phyloP scores from a whole-genome alignment of 495 filamentous ascomycete genomes.

The Lasiosphaeris hirsuta region DNA sequence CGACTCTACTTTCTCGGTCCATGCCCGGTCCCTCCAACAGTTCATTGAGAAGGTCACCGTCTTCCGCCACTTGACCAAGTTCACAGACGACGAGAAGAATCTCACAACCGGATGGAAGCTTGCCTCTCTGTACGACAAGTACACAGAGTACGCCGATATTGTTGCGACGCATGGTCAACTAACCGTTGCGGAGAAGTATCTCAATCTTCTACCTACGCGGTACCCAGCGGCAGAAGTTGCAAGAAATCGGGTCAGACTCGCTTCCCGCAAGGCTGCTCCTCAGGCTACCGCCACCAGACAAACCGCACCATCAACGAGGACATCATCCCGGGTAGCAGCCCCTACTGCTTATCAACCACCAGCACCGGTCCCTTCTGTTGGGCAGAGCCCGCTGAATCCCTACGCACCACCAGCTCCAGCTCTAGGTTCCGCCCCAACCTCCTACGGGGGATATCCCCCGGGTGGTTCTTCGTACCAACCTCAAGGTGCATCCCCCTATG shows the following conservation, averaged over 20 bases:
- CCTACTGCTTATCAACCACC: constrained; percentile 39
- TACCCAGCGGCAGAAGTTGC: constrained; percentile 89
- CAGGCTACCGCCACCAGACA: constrained; percentile 27
- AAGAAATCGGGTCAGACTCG: constrained; percentile 79
- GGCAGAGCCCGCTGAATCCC: constrained; percentile 34
- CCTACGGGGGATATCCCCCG: constrained; percentile 45
- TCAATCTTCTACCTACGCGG: constrained; percentile 78
- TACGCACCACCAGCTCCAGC: constrained; percentile 32
- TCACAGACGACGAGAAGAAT: constrained; percentile 70
- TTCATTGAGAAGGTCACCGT: constrained; percentile 98
- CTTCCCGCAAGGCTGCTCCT: constrained; percentile 63
- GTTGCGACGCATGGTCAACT: constrained; percentile 87
- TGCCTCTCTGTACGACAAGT: constrained; percentile 83
- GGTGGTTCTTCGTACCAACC: constrained; percentile 34
- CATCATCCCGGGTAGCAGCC: constrained; percentile 30
- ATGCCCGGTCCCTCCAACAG: constrained; percentile 80
- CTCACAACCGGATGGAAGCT: constrained; percentile 84
- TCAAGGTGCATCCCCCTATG: constrained; percentile 22
- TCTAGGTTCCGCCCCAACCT: constrained; percentile 48
- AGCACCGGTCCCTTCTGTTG: constrained; percentile 30
- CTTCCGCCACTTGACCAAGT: constrained; percentile 92
- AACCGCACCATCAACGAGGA: constrained; percentile 19
- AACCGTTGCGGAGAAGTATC: constrained; percentile 81
- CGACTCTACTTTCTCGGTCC: constrained; percentile 84
- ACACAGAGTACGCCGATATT: constrained; percentile 94